phyloP scores from a whole-genome alignment of 2,329 filamentous ascomycete species.

The Lanzia echinophila region DNA sequence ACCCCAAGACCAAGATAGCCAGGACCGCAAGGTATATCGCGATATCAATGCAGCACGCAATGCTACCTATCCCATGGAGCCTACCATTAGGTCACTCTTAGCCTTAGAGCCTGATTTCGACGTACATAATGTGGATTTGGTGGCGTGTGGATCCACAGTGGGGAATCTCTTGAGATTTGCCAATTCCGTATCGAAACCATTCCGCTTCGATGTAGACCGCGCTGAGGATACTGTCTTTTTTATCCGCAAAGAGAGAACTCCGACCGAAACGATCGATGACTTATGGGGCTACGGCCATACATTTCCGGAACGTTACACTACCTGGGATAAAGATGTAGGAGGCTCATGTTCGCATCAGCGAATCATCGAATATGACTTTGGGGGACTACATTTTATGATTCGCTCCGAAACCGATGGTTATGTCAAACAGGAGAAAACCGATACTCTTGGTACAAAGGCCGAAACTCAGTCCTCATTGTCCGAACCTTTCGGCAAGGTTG shows the following conservation, averaged over 20 bases:
- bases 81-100: conserved; percentile 36
- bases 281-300: conserved; percentile 57
- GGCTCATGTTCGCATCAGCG: conserved; percentile 56
- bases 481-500: conserved; percentile 6
- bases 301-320: conserved; percentile 61
- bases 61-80: conserved; percentile 36
- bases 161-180: conserved; percentile 55
- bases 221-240: conserved; percentile 56
- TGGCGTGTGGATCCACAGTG: conserved; percentile 54
- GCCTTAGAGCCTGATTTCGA: conserved; percentile 32
- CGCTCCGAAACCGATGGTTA: conserved; percentile 56
- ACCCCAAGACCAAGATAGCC: conserved; percentile 40
- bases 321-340: conserved; percentile 48
- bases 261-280: conserved; percentile 47
- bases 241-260: conserved; percentile 53
- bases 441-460: not conserved
- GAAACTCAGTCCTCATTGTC: conserved; percentile 15
- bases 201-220: conserved; percentile 52
- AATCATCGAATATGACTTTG: conserved; percentile 52
- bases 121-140: conserved; percentile 41
- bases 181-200: conserved; percentile 36
- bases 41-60: conserved; percentile 39
- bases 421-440: conserved; percentile 19
- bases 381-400: conserved; percentile 43
- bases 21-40: conserved; percentile 32